Percentiles rank a stretch among this genome's conserved stretches.
phyloP scores from a whole-genome alignment of 1,284 basidiomycete species.

The Golubevia pallescens region DNA sequence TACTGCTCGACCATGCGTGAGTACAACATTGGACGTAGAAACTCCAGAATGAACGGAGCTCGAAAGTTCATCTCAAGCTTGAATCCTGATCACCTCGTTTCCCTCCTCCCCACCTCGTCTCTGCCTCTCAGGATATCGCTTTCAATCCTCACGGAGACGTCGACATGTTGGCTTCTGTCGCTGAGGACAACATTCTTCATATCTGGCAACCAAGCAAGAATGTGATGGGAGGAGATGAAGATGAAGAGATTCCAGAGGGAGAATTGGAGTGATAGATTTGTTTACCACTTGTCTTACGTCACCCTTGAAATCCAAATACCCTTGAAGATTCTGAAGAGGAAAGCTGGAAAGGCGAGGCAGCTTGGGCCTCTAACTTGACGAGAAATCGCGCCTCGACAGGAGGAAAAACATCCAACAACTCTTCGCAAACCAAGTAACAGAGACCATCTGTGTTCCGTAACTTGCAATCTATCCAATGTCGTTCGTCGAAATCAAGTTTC shows the following conservation, averaged over 20 bases:
- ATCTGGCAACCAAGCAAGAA: conserved; percentile 30
- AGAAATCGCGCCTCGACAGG: too few relatives aligned
- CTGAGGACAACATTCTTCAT: conserved; percentile 62
- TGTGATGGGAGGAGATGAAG: conserved; percentile 16
- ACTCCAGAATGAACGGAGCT: too few relatives aligned
- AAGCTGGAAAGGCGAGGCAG: too few relatives aligned
- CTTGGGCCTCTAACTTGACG: too few relatives aligned
- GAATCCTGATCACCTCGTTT: background rate
- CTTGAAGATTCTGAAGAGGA: too few relatives aligned
- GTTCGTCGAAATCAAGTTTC: too few relatives aligned
- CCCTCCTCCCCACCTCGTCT: background rate
- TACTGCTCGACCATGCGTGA: conserved; percentile 45
- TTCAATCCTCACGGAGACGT: conserved; percentile 59
- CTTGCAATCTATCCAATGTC: too few relatives aligned
- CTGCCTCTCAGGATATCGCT: conserved; percentile 32
- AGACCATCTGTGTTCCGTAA: too few relatives aligned
- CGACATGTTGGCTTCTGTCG: conserved; percentile 43
- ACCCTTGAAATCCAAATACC: too few relatives aligned
- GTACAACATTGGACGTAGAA: background rate
- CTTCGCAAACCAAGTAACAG: too few relatives aligned
- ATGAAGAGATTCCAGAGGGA: conserved; percentile 14
- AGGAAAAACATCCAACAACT: too few relatives aligned
- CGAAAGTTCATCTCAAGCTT: background rate
- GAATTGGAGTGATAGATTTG: conserved; percentile 20
- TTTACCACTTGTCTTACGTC: too few relatives aligned